A percentile compares a stretch with the other conserved stretches of the same genome.
phyloP scores from a whole-genome alignment of 2,329 filamentous ascomycete genomes.

The Cladosporium sp. region DNA sequence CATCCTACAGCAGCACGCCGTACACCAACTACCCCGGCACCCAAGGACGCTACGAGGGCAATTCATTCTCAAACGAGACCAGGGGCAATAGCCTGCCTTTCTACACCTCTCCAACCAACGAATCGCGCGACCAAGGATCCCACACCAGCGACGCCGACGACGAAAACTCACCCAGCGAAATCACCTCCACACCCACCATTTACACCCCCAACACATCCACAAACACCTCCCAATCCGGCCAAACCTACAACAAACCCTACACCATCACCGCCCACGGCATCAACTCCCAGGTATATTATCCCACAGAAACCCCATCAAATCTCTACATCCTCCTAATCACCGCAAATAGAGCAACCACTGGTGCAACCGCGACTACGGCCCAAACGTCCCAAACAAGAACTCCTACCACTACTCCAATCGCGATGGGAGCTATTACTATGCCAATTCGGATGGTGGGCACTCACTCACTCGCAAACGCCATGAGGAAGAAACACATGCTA shows the following conservation, averaged over 20 bases:
- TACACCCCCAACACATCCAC: too few species aligned
- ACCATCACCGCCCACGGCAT: constrained; percentile 47
- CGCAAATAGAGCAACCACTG: constrained; percentile 61
- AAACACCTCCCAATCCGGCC: too few species aligned
- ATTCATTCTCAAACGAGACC: too few species aligned
- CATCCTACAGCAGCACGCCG: too few species aligned
- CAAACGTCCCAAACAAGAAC: constrained; percentile 51
- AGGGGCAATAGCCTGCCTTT: too few species aligned
- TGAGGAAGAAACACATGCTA: background rate
- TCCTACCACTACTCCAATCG: constrained; percentile 64
- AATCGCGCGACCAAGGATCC: too few species aligned
- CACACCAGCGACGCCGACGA: background rate
- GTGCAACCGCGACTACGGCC: constrained; percentile 60
- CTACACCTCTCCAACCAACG: too few species aligned
- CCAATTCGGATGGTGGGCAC: constrained; percentile 45
- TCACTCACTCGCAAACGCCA: constrained; percentile 51
- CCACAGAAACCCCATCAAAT: background rate
- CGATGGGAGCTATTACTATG: constrained; percentile 64
- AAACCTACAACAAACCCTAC: constrained; percentile 33
- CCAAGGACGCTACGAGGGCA: too few species aligned
- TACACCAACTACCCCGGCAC: too few species aligned
- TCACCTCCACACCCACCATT: too few species aligned
- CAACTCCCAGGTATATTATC: constrained; percentile 52
- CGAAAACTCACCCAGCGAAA: too few species aligned
- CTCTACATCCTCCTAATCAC: background rate